Evolutionary conservation across 306 rosid species (phyloP), one percentile per base, ranked within the genome.

Genomic region (Urtica urens): DNA sequence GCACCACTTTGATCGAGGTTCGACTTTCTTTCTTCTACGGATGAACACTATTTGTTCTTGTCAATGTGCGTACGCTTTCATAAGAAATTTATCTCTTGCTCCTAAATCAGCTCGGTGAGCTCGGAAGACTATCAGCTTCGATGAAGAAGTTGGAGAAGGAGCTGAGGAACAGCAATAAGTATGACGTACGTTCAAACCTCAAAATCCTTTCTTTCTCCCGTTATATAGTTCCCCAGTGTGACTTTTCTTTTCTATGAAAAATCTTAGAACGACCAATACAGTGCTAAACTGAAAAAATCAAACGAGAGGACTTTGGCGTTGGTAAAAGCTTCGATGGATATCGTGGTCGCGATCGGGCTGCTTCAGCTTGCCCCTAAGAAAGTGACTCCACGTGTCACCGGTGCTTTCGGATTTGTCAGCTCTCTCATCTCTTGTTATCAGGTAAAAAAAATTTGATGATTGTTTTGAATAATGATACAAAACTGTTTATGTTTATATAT

Each of bases 391-490:
- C 99, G 94, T 10, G 92, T 90, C 12, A 85, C 99, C 3, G 99
- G 99, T 35, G 94, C 81, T 17, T 66, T 90, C 38, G 99, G 99
- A 62, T 85, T 90, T 71, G 75, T 57, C 44, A 35, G 80, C 67
- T 90, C 99, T 44, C 78, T 90, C 42, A 85, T 90, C 57, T 81
- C 99, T 22, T 90, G 99, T 64, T 90, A 85, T 71, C 99, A 90
- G 99, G 99, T 90, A 34, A 60, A 31, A 2, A 31, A 31, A 31
- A 31, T 7, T 13, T 8, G 37, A 1, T 31, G 10, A 31, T 31
- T 7, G 7, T 31, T 31, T 31, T 8, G 7, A 7, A 31, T 13
- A 31, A 31, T 31, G 13, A 31, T 7, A 31, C 7, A 31, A 2
- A 31, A 31, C 7, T 7, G 37, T 31, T 13, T 31, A 23, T 20